Evolutionary conservation across 148 eudicot species (phyloP), one percentile per base, ranked within the genome.

Genomic region (Spergularia bocconei): DNA sequence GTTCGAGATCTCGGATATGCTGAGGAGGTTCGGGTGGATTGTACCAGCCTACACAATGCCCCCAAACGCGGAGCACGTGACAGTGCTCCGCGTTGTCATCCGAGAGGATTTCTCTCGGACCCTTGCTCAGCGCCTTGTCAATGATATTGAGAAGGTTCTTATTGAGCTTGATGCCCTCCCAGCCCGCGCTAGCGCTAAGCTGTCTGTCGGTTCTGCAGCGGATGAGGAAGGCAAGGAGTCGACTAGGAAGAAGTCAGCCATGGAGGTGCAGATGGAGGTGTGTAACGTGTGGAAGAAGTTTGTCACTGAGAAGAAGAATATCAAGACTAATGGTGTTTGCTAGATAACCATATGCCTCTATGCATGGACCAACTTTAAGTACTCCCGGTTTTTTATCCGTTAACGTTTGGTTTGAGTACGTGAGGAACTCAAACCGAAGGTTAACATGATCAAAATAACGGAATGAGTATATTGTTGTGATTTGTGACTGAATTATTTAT

Each of bases 11-110:
- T 84, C 96, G 0, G 96, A 90, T 70, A 68, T 67, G 80, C 83
- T 90, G 7, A 82, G 92, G 3, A 82, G 92, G 70, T 90, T 67
- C 50, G 92, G 96, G 0, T 90, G 96, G 96, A 87, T 90, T 61
- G 92, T 90, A 8, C 96, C 92, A 0, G 96, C 92, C 2, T 88
- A 90, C 89, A 87, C 96, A 41, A 90, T 90, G 96, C 90, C 96
- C 0, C 81, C 96, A 0, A 83, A 90, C 50, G 96, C 96, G 0
- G 83, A 90, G 47, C 84, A 90, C 56, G 68, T 90, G 3, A 88
- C 92, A 0, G 96, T 90, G 11, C 73, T 88, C 0, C 91, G 96
- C 1, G 91, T 90, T 1, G 96, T 90, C 17, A 80, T 90, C 38
- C 79, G 96, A 6, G 96, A 90, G 73, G 96, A 90, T 80, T 90